phyloP scores from a whole-genome alignment of 2,329 filamentous ascomycete genomes.

The Xylaria arbuscula region DNA sequence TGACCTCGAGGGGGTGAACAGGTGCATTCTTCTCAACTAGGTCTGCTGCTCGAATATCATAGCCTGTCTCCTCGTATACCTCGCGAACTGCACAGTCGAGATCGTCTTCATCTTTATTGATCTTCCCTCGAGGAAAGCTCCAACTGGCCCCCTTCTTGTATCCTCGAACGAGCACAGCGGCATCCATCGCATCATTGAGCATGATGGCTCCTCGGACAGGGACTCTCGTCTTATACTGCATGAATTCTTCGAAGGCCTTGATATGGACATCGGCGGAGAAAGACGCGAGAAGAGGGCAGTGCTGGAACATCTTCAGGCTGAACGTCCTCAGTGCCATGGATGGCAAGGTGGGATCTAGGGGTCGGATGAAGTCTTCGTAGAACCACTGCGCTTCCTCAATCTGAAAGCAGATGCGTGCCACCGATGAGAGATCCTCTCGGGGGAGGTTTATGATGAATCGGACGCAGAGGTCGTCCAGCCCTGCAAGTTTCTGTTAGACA shows the following conservation, averaged over 20 bases:
- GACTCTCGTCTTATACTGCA: conserved; percentile 93
- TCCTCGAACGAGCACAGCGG: conserved; percentile 91
- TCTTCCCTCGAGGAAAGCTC: conserved; percentile 97
- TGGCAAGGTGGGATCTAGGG: conserved; percentile 84
- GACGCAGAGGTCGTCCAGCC: conserved; percentile 97
- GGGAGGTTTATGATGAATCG: conserved; percentile 98
- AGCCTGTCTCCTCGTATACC: conserved; percentile 95
- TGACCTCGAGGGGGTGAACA: conserved; percentile 86
- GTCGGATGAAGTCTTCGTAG: conserved; percentile 98
- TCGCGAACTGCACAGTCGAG: conserved; percentile 93
- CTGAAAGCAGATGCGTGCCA: conserved; percentile 97
- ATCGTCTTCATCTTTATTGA: conserved; percentile 96
- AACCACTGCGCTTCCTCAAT: conserved; percentile 99
- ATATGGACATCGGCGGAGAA: conserved; percentile 83
- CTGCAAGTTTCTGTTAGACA: conserved; percentile 57
- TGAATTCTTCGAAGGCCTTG: conserved; percentile 88
- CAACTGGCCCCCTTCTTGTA: conserved; percentile 98
- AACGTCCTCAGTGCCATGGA: conserved; percentile 87
- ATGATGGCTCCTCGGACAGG: conserved; percentile 95
- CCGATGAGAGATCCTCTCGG: conserved; percentile 86
- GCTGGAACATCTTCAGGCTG: conserved; percentile 89
- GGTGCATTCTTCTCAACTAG: conserved; percentile 77
- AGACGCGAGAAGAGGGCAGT: conserved; percentile 86
- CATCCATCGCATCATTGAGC: conserved; percentile 93
- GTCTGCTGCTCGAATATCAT: conserved; percentile 80